Conservation (phyloP, 208 protist genomes). For the Naegleria lovaniensis region DNA sequence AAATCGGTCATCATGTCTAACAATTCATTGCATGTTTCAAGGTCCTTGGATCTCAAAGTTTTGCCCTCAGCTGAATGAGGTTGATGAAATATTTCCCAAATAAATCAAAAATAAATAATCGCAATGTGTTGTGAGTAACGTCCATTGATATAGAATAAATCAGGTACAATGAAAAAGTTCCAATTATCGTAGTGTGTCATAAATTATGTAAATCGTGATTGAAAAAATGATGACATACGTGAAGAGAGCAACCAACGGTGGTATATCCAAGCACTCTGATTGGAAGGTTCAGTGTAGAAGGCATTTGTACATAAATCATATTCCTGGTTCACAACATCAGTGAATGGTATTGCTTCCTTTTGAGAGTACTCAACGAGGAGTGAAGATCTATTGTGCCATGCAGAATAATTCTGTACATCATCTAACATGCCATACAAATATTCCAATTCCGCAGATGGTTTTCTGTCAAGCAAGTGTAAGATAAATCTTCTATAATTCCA, state of each 20-base stretch:
- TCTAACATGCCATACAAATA: neutral
- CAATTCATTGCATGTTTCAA: constrained; percentile 13
- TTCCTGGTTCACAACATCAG: constrained; percentile 29
- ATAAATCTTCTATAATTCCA: constrained; percentile 30
- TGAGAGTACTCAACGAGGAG: neutral
- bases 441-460: neutral
- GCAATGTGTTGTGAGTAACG: too few species aligned
- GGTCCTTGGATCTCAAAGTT: neutral
- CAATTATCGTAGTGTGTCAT: too few species aligned
- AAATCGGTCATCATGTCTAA: neutral
- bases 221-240: neutral
- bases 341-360: neutral
- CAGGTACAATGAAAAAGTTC: too few species aligned
- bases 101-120: too few species aligned
- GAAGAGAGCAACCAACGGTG: constrained; percentile 48
- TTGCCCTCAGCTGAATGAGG: neutral
- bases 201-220: too few species aligned
- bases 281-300: constrained; percentile 53
- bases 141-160: too few species aligned
- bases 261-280: constrained; percentile 61
- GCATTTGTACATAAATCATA: constrained; percentile 52
- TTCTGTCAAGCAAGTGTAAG: neutral
- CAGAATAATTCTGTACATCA: constrained; percentile 16
- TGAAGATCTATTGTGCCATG: constrained; percentile 19
- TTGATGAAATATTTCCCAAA: neutral